A percentile compares a stretch with the other conserved stretches of the same genome.
Evolutionary conservation across 108 stramenopile species (phyloP).

Genomic region (Mayamaea pseudoterrestris): DNA sequence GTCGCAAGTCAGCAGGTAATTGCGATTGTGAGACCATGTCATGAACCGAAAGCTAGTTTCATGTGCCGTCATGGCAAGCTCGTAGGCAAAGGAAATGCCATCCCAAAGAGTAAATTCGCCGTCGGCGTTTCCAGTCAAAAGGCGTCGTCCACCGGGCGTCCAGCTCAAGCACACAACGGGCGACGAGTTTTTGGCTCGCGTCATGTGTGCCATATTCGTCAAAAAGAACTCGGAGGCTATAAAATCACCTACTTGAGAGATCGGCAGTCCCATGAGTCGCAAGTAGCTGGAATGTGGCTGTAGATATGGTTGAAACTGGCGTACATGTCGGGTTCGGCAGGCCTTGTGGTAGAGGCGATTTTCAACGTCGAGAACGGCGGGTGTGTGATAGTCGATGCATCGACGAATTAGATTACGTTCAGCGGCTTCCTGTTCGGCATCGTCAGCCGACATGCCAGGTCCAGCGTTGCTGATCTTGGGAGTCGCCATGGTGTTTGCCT

Average conservation of each 20-base stretch:
- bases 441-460: conserved; percentile 21
- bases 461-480: conserved; percentile 9
- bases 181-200: conserved; percentile 73
- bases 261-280: conserved; percentile 62
- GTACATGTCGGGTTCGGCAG: conserved; percentile 37
- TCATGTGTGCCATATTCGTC: conserved; percentile 75
- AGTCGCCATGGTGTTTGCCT: no score
- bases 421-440: conserved; percentile 50
- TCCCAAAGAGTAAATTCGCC: conserved; percentile 92
- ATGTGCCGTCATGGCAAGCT: conserved; percentile 82
- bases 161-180: conserved; percentile 75
- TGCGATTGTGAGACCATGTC: conserved; percentile 85
- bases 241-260: conserved; percentile 26
- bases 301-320: conserved; percentile 26
- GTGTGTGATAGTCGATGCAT: conserved; percentile 74
- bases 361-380: conserved; percentile 58
- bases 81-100: conserved; percentile 80
- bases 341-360: conserved; percentile 59
- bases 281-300: conserved; percentile 67
- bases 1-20: conserved; percentile 85
- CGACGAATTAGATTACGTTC: conserved; percentile 60
- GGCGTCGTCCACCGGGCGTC: conserved; percentile 81
- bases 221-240: conserved; percentile 39
- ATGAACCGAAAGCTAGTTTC: conserved; percentile 77
- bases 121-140: conserved; percentile 80